phyloP scores from a whole-genome alignment of 441 rosid species.

The Biscutella laevigata region DNA sequence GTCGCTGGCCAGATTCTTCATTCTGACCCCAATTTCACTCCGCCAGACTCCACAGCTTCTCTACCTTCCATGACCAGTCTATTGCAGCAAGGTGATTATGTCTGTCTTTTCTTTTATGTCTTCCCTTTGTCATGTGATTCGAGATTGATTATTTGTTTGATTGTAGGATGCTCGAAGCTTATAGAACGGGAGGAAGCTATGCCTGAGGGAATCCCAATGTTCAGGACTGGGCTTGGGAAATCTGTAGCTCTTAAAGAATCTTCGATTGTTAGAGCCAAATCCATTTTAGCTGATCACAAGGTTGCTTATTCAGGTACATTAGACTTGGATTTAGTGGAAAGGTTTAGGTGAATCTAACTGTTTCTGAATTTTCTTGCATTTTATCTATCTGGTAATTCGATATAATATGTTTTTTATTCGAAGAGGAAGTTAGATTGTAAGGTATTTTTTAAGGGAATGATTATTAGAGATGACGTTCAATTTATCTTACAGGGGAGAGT shows the following conservation, averaged over 20 bases:
- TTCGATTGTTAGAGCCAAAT: constrained; percentile 52
- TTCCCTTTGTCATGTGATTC: background rate
- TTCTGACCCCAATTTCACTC: constrained; percentile 21
- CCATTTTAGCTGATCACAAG: constrained; percentile 37
- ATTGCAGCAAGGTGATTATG: constrained; percentile 43
- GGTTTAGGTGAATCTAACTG: background rate
- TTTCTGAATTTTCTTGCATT: background rate
- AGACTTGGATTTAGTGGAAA: too few species aligned
- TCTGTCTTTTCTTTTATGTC: background rate
- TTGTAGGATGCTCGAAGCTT: constrained; percentile 64
- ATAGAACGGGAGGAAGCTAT: constrained; percentile 28
- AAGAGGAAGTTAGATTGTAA: too few species aligned
- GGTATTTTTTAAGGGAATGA: background rate
- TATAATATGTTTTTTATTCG: too few species aligned
- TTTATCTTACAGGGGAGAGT: constrained; percentile 16
- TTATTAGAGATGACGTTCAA: background rate
- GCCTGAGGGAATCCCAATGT: constrained; percentile 34
- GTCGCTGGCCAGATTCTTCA: constrained; percentile 26
- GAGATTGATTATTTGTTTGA: background rate
- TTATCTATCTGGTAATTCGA: too few species aligned
- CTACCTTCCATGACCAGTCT: constrained; percentile 66
- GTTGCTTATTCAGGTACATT: constrained; percentile 31
- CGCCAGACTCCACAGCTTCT: constrained; percentile 19
- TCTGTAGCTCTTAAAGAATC: constrained; percentile 49
- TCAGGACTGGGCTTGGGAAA: constrained; percentile 62